Evolutionary conservation across 208 protist genomes (phyloP), one percentile per base, ranked within the genome.

Genomic region (Angomonas ambiguus): DNA sequence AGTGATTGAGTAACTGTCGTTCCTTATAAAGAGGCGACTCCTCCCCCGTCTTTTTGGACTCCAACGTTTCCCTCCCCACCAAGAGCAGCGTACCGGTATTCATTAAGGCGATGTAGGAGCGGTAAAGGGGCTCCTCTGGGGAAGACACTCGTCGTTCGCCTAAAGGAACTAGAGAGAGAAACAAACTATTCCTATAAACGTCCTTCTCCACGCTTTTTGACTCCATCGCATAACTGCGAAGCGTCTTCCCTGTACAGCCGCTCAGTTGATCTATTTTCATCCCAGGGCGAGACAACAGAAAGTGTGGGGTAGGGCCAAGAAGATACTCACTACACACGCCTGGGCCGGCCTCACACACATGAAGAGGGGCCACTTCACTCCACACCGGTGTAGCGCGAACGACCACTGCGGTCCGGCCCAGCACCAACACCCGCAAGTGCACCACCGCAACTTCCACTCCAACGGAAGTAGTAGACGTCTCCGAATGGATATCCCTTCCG

Each of bases 291-390:
- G 63, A 72, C n/a, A 85, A 62, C 16, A 79, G 57, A 18, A 87
- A 34, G 13, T 61, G 69, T 24, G 79, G 74, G 0, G 55, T 16
- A 0, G 65, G 66, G 0, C 62, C 57, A 24, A 51, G 38, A 58
- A 75, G 74, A 0, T 78, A 74, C 18, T 59, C 32, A 0, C 66
- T 61, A 41, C 64, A 60, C 27, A 85, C 53, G 11, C 74, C 81
- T 28, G 74, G 67, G 22, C 84, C 78, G n/a, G 35, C 30, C 31
- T 87, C 79, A 59, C 84, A 91, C 10, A 91, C 69, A 34, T 72
- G 33, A 16, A 68, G 62, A 22, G 80, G 79, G 0, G 74, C 79
- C 13, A 62, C 53, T 49, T 84, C 76, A 0, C 71, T 69, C 4
- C 87, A 51, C 25, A 91, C 63, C 5, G 42, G 51, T 13, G 42